A percentile compares a stretch with the other conserved stretches of the same genome.
These are phyloP conservation scores for Penicillium subrubescens DNA, from an alignment of 495 filamentous ascomycete genomes.

Conservation along the genomic window DNA sequence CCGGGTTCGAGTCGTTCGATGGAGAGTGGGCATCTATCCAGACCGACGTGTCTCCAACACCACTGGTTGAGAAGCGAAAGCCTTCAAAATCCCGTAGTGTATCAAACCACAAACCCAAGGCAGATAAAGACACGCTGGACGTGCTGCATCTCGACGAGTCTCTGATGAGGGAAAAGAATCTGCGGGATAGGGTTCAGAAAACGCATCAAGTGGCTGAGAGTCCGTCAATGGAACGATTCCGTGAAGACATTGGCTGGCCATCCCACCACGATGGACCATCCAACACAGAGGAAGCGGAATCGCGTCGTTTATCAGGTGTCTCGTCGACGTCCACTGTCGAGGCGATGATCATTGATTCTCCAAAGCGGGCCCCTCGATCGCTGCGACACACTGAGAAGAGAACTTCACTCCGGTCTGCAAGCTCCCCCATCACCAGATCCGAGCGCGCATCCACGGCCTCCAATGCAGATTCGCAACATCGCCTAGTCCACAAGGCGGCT, in stretches of 20 bases:
- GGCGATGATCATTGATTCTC: slow-evolving; percentile 67
- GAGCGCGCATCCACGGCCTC: slow-evolving; percentile 49
- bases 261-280: slow-evolving; percentile 25
- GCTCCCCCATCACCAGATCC: slow-evolving; percentile 44
- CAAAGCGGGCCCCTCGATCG: slow-evolving; percentile 50
- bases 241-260: slow-evolving; percentile 49
- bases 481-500: slow-evolving; percentile 49
- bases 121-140: slow-evolving; percentile 19
- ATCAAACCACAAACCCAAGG: neutral
- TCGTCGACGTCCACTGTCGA: slow-evolving; percentile 73
- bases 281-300: slow-evolving; percentile 37
- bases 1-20: slow-evolving; percentile 30
- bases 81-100: slow-evolving; percentile 4
- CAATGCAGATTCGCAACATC: slow-evolving; percentile 43
- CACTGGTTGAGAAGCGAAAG: slow-evolving; percentile 20
- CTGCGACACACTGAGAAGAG: slow-evolving; percentile 74
- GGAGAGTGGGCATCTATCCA: slow-evolving; percentile 24
- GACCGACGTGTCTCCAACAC: slow-evolving; percentile 23
- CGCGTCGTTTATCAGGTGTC: slow-evolving; percentile 56
- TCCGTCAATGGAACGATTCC: slow-evolving; percentile 42
- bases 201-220: slow-evolving; percentile 24
- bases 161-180: slow-evolving; percentile 33
- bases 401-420: slow-evolving; percentile 56
- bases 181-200: slow-evolving; percentile 40
- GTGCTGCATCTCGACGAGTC: slow-evolving; percentile 27